These are phyloP conservation scores for Mycena amicta DNA, from an alignment of 768 basidiomycete genomes.

Conservation along the genomic window DNA sequence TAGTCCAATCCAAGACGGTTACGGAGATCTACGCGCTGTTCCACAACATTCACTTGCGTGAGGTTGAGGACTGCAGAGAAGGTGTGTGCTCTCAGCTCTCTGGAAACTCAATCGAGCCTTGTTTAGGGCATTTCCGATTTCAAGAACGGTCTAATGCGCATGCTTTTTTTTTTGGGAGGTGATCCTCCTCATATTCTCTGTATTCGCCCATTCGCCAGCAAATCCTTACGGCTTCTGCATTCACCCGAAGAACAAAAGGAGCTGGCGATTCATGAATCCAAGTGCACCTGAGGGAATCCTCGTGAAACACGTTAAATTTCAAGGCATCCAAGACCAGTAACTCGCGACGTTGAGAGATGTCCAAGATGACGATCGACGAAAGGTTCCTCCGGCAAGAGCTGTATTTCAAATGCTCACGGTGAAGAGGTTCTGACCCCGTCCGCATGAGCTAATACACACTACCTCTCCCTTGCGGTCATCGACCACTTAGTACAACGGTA, in stretches of 20 bases:
- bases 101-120: not conserved
- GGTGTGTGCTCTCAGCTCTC: slow-evolving; percentile 47
- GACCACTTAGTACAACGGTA: no score
- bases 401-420: slow-evolving; percentile 5
- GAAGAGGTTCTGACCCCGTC: slow-evolving; percentile 73
- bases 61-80: slow-evolving; percentile 85
- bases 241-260: no score
- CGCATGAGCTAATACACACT: slow-evolving; percentile 68
- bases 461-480: slow-evolving; percentile 71
- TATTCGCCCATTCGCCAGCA: slow-evolving; percentile 87
- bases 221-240: slow-evolving; percentile 86
- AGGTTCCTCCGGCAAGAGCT: slow-evolving; percentile 43
- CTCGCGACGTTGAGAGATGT: slow-evolving; percentile 86
- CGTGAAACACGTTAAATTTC: slow-evolving; percentile 17
- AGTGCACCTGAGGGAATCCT: slow-evolving; percentile 35
- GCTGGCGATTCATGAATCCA: slow-evolving; percentile 66
- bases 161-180: slow-evolving; percentile 90
- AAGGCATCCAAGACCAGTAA: slow-evolving; percentile 69
- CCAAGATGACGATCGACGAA: slow-evolving; percentile 97
- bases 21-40: slow-evolving; percentile 90
- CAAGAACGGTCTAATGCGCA: slow-evolving; percentile 75
- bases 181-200: slow-evolving; percentile 93
- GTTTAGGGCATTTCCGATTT: slow-evolving; percentile 84
- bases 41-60: slow-evolving; percentile 87
- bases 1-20: slow-evolving; percentile 87